Base-by-base conservation (phyloP, 176 grass and related monocot species). In the Stipa capillata region DNA sequence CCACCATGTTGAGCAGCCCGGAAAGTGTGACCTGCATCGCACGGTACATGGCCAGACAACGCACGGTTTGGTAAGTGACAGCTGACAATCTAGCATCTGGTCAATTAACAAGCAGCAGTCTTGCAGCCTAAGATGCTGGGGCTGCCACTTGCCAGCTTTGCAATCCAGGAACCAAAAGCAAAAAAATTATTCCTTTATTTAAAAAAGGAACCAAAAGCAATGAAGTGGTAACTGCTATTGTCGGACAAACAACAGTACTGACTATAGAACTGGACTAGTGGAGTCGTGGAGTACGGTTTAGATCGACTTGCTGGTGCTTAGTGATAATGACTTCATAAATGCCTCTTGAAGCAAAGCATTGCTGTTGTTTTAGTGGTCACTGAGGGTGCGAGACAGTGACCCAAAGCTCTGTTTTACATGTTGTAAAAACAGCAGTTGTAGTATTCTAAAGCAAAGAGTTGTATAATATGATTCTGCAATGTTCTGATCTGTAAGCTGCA, bases 1-100 rank as follows among this genome's bases (percentile, higher is more conserved):
- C 89, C 81, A 87, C 89, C 76, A 91, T 87, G 85, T 77, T 87
- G 35, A 91, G 85, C 23, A 87, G 45, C 5, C 85, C 81, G 20
- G 85, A 87, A 51, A 91, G 47, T 12, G 66, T 87, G 50, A 83
- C 87, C 87, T 89, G 80, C 47, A 71, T 43, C 17, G 33, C 7
- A 23, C 7, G 60, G 84, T 21, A 28, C 68, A 80, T 39, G 69
- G 18, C 21, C 45, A 59, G 14, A 10, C 16, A 39, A 52, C 34
- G 52, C 21, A 9, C 17, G 27, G 59, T 58, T n/a, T 50, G 20
- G 31, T 74, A 18, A 66, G 56, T 9, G 69, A 42, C 37, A 43
- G 42, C 21, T 14, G 64, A 48, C 52, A 9, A 31, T 33, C 51
- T 10, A 25, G 72, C 49, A 40, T 74, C 50, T 56, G 72, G 40